Evolutionary conservation across 2,329 filamentous ascomycete genomes (phyloP).

Genomic region (Zymoseptoria pseudotritici): DNA sequence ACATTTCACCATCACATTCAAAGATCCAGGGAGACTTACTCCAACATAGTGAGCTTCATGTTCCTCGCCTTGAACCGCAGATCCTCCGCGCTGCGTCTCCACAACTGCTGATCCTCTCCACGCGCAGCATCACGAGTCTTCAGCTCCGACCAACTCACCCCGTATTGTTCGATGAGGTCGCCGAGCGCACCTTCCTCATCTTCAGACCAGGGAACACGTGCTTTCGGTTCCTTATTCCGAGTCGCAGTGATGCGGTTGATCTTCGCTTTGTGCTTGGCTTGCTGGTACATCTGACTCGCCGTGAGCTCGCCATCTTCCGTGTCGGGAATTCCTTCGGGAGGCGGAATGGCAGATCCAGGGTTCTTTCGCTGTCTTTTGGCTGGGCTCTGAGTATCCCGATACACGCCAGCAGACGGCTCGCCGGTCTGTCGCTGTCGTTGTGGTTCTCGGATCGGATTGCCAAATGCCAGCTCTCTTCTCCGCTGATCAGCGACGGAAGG

Average conservation of each 20-base stretch:
- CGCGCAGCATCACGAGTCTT: conserved; percentile 23
- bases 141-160: conserved; percentile 44
- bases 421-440: conserved; percentile 3
- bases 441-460: neutral
- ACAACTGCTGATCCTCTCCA: conserved; percentile 25
- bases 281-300: conserved; percentile 7
- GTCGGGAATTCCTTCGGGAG: conserved; percentile 10
- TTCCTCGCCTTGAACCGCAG: conserved; percentile 43
- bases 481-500: conserved; percentile 26
- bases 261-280: conserved; percentile 17
- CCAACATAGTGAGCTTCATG: conserved; percentile 40
- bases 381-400: conserved; percentile 4
- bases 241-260: conserved; percentile 15
- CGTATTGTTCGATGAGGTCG: conserved; percentile 41
- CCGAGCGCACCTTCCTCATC: conserved; percentile 39
- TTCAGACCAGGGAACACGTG: conserved; percentile 29
- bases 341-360: conserved; percentile 25
- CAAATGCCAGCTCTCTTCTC: conserved; percentile 29
- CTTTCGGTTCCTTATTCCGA: conserved; percentile 10
- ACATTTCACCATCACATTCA: neutral
- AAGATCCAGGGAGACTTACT: conserved; percentile 28
- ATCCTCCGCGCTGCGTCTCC: conserved; percentile 43
- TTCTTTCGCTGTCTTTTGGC: conserved; percentile 25
- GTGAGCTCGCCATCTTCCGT: conserved; percentile 8
- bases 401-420: conserved; percentile 1